Percentiles rank a stretch among this genome's conserved stretches.
phyloP scores from a whole-genome alignment of 2,329 filamentous ascomycete species.

The Acephala macrosclerotiorum region DNA sequence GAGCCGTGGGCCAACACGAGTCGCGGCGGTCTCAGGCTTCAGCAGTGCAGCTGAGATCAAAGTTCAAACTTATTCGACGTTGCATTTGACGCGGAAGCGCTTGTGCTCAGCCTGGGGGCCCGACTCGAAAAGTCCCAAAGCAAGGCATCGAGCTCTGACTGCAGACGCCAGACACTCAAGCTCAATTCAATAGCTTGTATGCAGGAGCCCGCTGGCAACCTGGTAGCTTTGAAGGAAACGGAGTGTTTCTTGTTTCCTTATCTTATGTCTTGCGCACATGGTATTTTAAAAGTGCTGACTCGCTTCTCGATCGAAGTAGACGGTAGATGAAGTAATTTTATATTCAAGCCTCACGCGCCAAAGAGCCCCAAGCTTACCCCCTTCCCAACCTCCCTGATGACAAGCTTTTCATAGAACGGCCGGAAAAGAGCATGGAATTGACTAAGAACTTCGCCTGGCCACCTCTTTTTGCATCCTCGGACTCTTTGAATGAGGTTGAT shows the following conservation, averaged over 20 bases:
- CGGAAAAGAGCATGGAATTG: neutral
- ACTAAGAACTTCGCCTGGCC: neutral
- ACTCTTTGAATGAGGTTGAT: neutral
- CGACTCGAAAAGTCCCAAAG: neutral
- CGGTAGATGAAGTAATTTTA: constrained; percentile 28
- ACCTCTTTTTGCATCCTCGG: neutral
- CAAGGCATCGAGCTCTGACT: constrained; percentile 3
- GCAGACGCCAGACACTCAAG: constrained; percentile 6
- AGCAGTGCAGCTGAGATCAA: neutral
- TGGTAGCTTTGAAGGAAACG: neutral
- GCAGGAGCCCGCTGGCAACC: neutral
- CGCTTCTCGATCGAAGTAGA: neutral
- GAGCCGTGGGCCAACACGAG: neutral
- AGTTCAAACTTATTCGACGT: neutral
- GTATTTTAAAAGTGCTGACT: neutral
- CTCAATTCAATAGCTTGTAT: constrained; percentile 10
- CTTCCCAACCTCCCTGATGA: constrained; percentile 13
- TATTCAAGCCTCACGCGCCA: constrained; percentile 18
- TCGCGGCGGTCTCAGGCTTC: neutral
- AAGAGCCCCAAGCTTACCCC: constrained; percentile 3
- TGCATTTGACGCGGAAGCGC: neutral
- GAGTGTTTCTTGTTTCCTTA: constrained; percentile 6
- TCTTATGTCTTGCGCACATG: constrained; percentile 2
- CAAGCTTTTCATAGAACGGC: constrained; percentile 14
- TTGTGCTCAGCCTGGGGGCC: neutral